phyloP scores from a whole-genome alignment of 805 yeast genomes.

The Candida cerambycidarum region DNA sequence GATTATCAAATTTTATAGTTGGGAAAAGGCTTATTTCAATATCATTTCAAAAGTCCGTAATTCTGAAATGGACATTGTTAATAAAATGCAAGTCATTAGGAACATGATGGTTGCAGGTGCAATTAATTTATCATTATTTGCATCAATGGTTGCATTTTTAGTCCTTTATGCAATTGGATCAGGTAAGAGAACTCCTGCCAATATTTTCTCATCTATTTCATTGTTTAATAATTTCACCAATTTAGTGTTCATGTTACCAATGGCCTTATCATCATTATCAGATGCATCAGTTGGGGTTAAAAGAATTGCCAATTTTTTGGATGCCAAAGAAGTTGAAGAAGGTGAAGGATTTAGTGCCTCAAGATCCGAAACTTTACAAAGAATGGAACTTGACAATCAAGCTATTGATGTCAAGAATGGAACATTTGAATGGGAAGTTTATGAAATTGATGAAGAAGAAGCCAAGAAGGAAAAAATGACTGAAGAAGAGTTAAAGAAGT shows the following conservation, averaged over 20 bases:
- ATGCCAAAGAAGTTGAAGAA: conserved; percentile 41
- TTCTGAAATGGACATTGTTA: conserved; percentile 60
- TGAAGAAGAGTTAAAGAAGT: conserved; percentile 7
- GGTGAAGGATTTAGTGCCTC: conserved; percentile 31
- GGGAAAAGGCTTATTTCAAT: conserved; percentile 79
- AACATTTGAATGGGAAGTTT: conserved; percentile 31
- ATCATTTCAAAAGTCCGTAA: conserved; percentile 55
- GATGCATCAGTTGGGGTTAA: conserved; percentile 65
- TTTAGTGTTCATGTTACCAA: conserved; percentile 68
- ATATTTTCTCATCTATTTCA: conserved; percentile 68
- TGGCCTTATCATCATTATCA: conserved; percentile 64
- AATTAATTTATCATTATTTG: conserved; percentile 63
- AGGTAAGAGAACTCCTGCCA: conserved; percentile 50
- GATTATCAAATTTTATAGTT: conserved; percentile 82
- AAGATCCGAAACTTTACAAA: conserved; percentile 16
- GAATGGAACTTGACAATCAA: conserved; percentile 25
- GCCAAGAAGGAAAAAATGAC: conserved; percentile 10
- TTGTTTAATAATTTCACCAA: conserved; percentile 61
- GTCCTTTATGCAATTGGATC: conserved; percentile 34
- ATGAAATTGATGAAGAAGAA: conserved; percentile 19
- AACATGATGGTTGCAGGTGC: conserved; percentile 64
- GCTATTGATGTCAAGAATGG: conserved; percentile 26
- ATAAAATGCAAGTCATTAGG: conserved; percentile 63
- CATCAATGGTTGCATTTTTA: conserved; percentile 60
- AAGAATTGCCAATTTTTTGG: conserved; percentile 55